Base-by-base conservation (phyloP, 768 basidiomycete genomes). In the Tricholomella constricta region DNA sequence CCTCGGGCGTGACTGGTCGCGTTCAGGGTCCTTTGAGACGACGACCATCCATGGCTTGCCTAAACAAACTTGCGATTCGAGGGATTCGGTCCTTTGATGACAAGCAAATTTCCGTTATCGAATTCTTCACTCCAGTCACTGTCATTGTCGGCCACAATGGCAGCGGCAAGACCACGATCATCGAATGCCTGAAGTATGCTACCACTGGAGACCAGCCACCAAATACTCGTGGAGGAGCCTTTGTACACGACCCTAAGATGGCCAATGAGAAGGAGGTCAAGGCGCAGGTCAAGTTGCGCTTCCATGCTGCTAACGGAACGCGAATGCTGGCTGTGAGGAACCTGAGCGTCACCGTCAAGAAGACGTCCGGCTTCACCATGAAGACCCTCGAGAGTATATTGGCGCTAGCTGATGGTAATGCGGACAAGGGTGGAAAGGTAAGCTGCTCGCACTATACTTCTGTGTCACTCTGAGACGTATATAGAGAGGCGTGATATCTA, bases 71-170 rank as follows among this genome's bases (percentile, higher is more conserved):
- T 37, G 94, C 93, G 12, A 94, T 98, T 54, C 83, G 94, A 31
- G 91, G 91, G 17, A 98, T 97, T 58, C 88, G 95, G 4, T 93
- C 92, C 0, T 98, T 98, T 65, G 96, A 98, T 76, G 93, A 96
- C 82, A 96, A 98, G 63, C 82, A 88, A 59, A 83, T 94, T 57
- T 80, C 91, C 2, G 82, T 98, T 60, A 96, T 99, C 68, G 91
- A 98, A 70, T 99, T 99, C 75, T 98, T 94, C 73, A 86, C 87
- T 17, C 97, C 97, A 6, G 89, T 99, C 50, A 99, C 97, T 0
- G 95, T 99, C 70, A 98, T 99, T 54, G 94, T 98, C 2, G 97
- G 97, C 2, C 91, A 94, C 75, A 99, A 99, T 71, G 97, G 97
- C 15, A 94, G 91, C 62, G 97, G 97, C 38, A 99, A 99, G 74